These are phyloP conservation scores for Pleurotus tuoliensis DNA, from an alignment of 768 basidiomycete species.

Conservation along the genomic window DNA sequence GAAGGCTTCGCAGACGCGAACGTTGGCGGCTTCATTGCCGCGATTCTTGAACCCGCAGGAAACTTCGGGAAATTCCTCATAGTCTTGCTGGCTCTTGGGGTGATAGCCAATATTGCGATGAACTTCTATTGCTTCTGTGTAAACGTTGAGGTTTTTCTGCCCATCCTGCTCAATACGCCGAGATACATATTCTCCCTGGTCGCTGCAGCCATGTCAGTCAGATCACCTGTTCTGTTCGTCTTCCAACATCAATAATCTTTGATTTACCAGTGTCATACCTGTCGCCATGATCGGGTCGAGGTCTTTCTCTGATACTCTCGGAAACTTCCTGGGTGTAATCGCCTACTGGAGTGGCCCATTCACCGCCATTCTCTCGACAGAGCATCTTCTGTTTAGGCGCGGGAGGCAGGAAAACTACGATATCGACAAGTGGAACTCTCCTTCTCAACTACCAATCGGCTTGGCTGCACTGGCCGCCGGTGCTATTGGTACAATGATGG, in stretches of 20 bases:
- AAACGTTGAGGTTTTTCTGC: conserved; percentile 7
- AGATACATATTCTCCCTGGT: conserved; percentile 66
- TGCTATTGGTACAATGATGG: conserved; percentile 46
- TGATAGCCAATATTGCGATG: conserved; percentile 22
- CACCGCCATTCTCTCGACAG: conserved; percentile 52
- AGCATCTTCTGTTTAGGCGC: conserved; percentile 64
- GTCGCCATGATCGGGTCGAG: conserved; percentile 67
- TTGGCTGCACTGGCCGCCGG: conserved; percentile 54
- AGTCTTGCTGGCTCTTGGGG: conserved; percentile 70
- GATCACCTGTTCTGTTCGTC: not conserved
- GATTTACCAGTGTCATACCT: conserved; percentile 49
- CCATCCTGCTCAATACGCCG: conserved; percentile 46
- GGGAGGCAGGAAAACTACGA: conserved; percentile 47
- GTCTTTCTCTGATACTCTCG: conserved; percentile 59
- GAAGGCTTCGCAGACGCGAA: conserved; percentile 25
- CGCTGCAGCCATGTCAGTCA: conserved; percentile 60
- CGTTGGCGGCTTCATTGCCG: conserved; percentile 68
- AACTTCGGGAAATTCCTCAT: conserved; percentile 72
- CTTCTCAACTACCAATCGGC: conserved; percentile 54
- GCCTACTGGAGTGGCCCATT: conserved; percentile 63
- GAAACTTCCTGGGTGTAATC: conserved; percentile 52
- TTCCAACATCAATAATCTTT: not conserved
- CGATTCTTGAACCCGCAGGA: conserved; percentile 66
- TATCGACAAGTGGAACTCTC: conserved; percentile 49
- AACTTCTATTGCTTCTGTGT: conserved; percentile 9